A percentile compares a stretch with the other conserved stretches of the same genome.
Evolutionary conservation across 2,329 filamentous ascomycete genomes (phyloP).

Genomic region (Ophiostoma tasmaniense): DNA sequence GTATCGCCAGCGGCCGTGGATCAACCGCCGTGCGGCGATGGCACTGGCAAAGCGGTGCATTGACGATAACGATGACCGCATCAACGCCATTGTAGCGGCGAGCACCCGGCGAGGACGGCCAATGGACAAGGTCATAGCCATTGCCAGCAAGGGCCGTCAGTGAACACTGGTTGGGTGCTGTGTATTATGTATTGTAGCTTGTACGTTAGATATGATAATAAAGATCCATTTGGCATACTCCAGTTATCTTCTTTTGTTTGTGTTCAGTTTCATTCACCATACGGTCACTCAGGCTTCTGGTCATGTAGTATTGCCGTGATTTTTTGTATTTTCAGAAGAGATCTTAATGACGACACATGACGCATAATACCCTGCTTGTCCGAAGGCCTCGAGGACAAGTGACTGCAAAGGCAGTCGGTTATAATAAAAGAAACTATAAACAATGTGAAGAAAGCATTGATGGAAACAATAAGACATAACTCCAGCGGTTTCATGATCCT

Average conservation of each 20-base stretch:
- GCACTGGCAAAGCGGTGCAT: constrained; percentile 30
- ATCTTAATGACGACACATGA: not conserved
- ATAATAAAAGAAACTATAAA: not conserved
- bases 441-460: not conserved
- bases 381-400: not conserved
- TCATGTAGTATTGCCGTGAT: not conserved
- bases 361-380: not conserved
- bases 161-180: constrained; percentile 17
- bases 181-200: not conserved
- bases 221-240: not conserved
- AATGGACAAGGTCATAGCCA: constrained; percentile 17
- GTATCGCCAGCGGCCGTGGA: constrained; percentile 24
- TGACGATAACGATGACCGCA: constrained; percentile 28
- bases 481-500: not conserved
- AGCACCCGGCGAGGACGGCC: constrained; percentile 17
- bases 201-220: not conserved
- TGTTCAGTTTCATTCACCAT: not conserved
- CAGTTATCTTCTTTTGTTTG: not conserved
- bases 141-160: not conserved
- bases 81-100: constrained; percentile 26
- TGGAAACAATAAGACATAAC: not conserved
- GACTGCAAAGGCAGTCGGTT: not conserved
- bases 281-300: not conserved
- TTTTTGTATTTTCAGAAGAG: not conserved
- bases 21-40: constrained; percentile 27